Base-by-base conservation (phyloP, 768 basidiomycete species). In the Lactifluus hygrophoroides region DNA sequence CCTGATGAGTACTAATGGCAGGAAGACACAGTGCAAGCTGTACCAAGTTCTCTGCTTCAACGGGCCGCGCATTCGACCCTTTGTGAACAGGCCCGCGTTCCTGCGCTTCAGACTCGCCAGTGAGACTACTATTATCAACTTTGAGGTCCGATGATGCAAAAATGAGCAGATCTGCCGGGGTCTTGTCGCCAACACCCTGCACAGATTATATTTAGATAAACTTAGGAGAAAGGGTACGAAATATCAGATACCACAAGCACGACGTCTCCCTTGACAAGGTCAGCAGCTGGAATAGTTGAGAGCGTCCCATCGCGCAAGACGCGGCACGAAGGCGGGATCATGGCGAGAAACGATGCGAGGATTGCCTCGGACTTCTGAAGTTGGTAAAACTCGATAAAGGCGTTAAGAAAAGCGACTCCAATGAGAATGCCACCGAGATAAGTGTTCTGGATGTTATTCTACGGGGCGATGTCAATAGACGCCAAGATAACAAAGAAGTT, bases 361-460 rank as follows among this genome's bases (percentile, higher is more conserved):
- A 86, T 86, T 38, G 83, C 83, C 66, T 85, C 85, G 9, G 84
- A 84, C 65, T 85, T 86, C 70, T 86, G 85, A 30, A 85, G 76
- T 72, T 86, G 85, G 66, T 73, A 76, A 68, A 83, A 86, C 67
- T 86, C 85, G 67, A 86, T 84, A 61, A 78, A 78, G 6, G 83
- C 85, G 62, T 86, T 86, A 57, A 85, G 68, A 68, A 86, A 84
- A 16, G 84, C 83, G 21, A 86, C 83, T 21, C 73, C 73, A 53
- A 86, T 85, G 57, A 86, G 74, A 67, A 86, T 85, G 28, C 79
- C 85, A 30, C 85, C 84, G 11, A 86, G 79, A 70, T 86, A 86
- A 0, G 82, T 83, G 65, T 85, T 85, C 62, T 74, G 72, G 63
- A 83, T 82, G 70, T 82, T 85, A 48, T 70, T 72, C 80, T 84